Evolutionary conservation across 2,329 filamentous ascomycete genomes (phyloP).

Genomic region (Furcasterigmium furcatum): DNA sequence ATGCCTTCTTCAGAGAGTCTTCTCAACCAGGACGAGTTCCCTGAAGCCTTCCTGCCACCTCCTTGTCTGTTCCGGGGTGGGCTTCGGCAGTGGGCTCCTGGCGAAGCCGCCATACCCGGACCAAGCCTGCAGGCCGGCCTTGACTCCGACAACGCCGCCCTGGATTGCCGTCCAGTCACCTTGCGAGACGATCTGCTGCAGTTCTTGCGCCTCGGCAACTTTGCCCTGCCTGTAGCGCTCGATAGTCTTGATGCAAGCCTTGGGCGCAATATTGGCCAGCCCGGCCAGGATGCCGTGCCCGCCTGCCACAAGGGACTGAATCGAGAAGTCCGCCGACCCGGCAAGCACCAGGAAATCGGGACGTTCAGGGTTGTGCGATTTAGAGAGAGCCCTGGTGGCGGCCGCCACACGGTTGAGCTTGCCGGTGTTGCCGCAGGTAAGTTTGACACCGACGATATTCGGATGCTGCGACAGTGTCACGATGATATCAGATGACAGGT

Average conservation of each 20-base stretch:
- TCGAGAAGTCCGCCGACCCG: conserved; percentile 70
- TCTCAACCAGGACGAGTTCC: conserved; percentile 49
- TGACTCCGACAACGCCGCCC: conserved; percentile 66
- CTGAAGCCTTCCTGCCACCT: conserved; percentile 55
- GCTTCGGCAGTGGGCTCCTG: conserved; percentile 46
- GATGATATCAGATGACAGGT: conserved; percentile 62
- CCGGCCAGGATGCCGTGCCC: conserved; percentile 71
- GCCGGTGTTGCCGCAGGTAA: conserved; percentile 69
- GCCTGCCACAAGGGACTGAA: conserved; percentile 67
- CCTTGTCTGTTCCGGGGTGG: conserved; percentile 42
- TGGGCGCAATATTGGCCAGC: conserved; percentile 67
- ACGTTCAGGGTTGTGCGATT: conserved; percentile 21
- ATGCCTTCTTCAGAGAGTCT: conserved; percentile 38
- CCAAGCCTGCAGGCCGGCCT: conserved; percentile 59
- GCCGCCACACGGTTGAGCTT: conserved; percentile 64
- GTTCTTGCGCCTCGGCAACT: conserved; percentile 52
- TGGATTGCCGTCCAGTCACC: conserved; percentile 70
- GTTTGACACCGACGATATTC: conserved; percentile 67
- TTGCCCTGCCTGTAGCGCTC: conserved; percentile 57
- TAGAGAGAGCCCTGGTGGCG: conserved; percentile 42
- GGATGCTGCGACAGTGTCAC: conserved; percentile 56
- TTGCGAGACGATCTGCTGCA: conserved; percentile 52
- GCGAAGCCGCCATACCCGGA: conserved; percentile 59
- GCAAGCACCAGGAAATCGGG: conserved; percentile 67
- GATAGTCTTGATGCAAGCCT: conserved; percentile 58